A percentile compares a stretch with the other conserved stretches of the same genome.
phyloP scores from a whole-genome alignment of 805 yeast species.

The Kuraishia piskuri region DNA sequence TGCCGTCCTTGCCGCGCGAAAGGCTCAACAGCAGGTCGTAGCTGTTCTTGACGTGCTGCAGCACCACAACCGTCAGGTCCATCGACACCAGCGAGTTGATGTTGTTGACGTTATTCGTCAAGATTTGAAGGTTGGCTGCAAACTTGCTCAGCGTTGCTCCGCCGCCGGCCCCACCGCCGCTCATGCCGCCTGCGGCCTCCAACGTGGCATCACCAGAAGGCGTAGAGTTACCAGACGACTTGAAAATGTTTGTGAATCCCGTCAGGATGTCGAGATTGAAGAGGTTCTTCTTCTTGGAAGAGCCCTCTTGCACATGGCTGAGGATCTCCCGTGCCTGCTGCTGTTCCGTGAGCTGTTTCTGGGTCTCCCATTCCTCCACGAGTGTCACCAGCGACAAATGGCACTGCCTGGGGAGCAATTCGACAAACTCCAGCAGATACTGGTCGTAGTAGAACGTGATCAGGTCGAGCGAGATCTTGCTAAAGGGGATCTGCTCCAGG shows the following conservation, averaged over 20 bases:
- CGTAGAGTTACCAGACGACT: slow-evolving; percentile 19
- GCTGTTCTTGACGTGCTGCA: slow-evolving; percentile 59
- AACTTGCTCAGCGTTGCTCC: slow-evolving; percentile 43
- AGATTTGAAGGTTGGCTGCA: slow-evolving; percentile 73
- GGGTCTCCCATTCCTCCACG: slow-evolving; percentile 31
- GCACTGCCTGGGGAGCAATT: slow-evolving; percentile 23
- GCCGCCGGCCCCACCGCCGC: neutral
- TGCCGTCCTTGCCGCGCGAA: slow-evolving; percentile 12
- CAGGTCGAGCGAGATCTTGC: slow-evolving; percentile 19
- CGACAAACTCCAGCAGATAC: slow-evolving; percentile 24
- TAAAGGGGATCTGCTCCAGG: slow-evolving; percentile 18
- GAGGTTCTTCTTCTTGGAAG: slow-evolving; percentile 13
- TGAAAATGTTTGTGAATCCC: slow-evolving; percentile 58
- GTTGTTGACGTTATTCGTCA: slow-evolving; percentile 66
- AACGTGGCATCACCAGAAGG: slow-evolving; percentile 10
- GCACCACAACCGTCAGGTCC: slow-evolving; percentile 64
- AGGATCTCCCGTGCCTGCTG: slow-evolving; percentile 28
- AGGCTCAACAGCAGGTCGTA: slow-evolving; percentile 43
- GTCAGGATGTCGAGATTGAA: slow-evolving; percentile 37
- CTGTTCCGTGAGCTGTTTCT: slow-evolving; percentile 26
- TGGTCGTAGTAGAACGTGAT: slow-evolving; percentile 26
- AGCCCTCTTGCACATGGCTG: slow-evolving; percentile 15
- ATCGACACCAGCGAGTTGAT: slow-evolving; percentile 72
- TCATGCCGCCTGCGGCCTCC: slow-evolving; percentile 20
- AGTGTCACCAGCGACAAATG: slow-evolving; percentile 17